These are phyloP conservation scores for Stagonosporopsis rhizophila DNA, from an alignment of 2,329 filamentous ascomycete species.

Conservation along the genomic window DNA sequence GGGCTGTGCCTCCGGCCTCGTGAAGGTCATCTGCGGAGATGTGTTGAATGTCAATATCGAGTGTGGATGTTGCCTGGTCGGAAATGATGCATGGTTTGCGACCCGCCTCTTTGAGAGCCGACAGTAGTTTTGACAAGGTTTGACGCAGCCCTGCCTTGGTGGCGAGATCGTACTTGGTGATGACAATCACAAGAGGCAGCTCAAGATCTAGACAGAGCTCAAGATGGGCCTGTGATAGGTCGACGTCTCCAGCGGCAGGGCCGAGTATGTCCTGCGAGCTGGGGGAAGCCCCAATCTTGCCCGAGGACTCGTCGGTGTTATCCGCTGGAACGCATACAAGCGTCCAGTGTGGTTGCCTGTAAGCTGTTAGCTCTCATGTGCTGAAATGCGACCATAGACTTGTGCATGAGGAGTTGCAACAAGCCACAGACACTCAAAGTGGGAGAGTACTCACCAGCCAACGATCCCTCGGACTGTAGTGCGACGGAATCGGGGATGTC, in stretches of 20 bases:
- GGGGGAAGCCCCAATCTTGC: conserved; percentile 55
- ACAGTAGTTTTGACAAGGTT: conserved; percentile 76
- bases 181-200: conserved; percentile 78
- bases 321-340: conserved; percentile 86
- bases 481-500: conserved; percentile 85
- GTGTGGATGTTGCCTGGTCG: conserved; percentile 31
- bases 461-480: conserved; percentile 90
- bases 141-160: conserved; percentile 73
- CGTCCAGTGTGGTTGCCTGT: conserved; percentile 82
- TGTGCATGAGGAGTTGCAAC: background rate
- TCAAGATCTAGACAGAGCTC: conserved; percentile 83
- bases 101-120: conserved; percentile 76
- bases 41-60: conserved; percentile 57
- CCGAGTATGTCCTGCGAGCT: conserved; percentile 61
- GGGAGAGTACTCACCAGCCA: conserved; percentile 67
- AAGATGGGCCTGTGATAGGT: conserved; percentile 80
- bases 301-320: conserved; percentile 62
- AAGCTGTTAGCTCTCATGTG: background rate
- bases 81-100: conserved; percentile 75
- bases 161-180: conserved; percentile 91
- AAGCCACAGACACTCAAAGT: too few relatives aligned
- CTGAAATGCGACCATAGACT: background rate
- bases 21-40: conserved; percentile 64
- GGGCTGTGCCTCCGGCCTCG: conserved; percentile 66
- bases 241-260: conserved; percentile 64